Conservation (phyloP, 306 rosid species). For the Cucurbita argyrosperma region DNA sequence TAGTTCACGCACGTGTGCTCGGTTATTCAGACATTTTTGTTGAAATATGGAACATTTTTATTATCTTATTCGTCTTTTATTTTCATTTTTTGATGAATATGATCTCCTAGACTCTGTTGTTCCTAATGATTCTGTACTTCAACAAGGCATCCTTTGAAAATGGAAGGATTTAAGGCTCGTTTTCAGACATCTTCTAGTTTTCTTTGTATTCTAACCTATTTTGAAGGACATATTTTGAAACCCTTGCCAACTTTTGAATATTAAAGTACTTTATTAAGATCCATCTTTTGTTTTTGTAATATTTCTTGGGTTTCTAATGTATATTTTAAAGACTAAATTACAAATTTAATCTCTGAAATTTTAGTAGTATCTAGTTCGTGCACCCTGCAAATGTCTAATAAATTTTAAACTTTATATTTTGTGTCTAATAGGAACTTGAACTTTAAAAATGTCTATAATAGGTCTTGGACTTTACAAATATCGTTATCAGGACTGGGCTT, state of each 20-base stretch:
- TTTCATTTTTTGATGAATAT: background rate
- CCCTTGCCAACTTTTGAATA: background rate
- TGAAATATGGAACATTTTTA: too few relatives aligned
- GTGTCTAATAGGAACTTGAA: background rate
- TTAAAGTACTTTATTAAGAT: background rate
- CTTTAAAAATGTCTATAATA: too few relatives aligned
- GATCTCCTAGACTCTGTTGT: background rate
- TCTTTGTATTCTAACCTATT: background rate
- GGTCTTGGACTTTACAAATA: too few relatives aligned
- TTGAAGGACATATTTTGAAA: too few relatives aligned
- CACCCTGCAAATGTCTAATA: too few relatives aligned
- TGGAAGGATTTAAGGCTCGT: background rate
- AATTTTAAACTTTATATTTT: background rate
- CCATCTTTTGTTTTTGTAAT: background rate
- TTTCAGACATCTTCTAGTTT: background rate
- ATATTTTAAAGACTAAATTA: too few relatives aligned
- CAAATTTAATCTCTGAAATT: too few relatives aligned
- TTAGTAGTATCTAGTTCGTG: background rate
- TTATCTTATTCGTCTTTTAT: background rate
- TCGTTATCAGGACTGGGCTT: background rate
- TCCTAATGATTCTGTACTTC: background rate
- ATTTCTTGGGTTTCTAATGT: background rate
- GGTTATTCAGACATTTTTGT: background rate
- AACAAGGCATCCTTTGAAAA: background rate
- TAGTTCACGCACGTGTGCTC: background rate